Evolutionary conservation across 208 protist species (phyloP).

Genomic region (Tritrichomonas musculus): DNA sequence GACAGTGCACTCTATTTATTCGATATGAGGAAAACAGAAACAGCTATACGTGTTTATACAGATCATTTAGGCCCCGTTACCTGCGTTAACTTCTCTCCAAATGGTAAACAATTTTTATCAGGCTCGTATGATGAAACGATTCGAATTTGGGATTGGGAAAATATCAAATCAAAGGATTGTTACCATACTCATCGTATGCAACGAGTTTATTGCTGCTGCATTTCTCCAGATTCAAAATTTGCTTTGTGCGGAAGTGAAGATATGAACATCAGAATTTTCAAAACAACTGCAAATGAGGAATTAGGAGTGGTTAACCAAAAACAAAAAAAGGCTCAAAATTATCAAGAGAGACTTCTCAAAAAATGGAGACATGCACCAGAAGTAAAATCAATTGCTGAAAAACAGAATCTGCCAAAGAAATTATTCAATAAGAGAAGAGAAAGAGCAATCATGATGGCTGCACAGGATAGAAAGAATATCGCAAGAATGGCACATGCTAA

Average conservation of each 20-base stretch:
- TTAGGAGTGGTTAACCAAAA: background rate
- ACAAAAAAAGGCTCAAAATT: background rate
- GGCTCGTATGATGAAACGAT: background rate
- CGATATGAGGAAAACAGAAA: background rate
- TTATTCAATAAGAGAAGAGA: background rate
- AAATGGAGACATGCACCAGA: background rate
- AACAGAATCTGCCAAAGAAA: background rate
- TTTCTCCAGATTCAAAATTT: background rate
- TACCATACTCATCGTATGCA: slow-evolving; percentile 19
- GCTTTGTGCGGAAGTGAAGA: background rate
- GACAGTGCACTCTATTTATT: background rate
- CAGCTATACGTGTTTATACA: background rate
- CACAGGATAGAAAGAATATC: background rate
- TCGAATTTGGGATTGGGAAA: background rate
- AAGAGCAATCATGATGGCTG: background rate
- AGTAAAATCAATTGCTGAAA: background rate
- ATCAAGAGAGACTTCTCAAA: background rate
- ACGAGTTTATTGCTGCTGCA: background rate
- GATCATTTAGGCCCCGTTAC: slow-evolving; percentile 22
- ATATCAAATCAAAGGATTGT: background rate
- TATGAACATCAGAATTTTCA: background rate
- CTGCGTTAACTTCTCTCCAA: background rate
- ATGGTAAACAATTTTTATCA: background rate
- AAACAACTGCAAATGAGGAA: background rate
- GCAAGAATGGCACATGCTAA: background rate